phyloP scores from a whole-genome alignment of 495 filamentous ascomycete species.

The Podospora pseudoanserina region DNA sequence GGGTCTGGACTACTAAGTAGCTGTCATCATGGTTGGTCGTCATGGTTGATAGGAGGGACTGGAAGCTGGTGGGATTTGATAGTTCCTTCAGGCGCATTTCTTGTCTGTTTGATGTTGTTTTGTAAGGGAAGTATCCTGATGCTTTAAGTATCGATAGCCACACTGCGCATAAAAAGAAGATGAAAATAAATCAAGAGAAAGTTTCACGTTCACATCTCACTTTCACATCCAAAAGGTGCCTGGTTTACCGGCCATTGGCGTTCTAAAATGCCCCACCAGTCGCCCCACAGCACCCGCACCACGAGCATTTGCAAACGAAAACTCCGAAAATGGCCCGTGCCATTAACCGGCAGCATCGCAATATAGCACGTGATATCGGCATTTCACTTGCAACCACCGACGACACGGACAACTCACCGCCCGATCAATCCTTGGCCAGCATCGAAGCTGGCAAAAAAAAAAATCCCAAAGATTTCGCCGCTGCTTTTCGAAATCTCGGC shows the following conservation, averaged over 20 bases:
- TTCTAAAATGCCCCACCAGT: not conserved
- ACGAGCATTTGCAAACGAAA: not conserved
- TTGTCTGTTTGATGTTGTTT: not conserved
- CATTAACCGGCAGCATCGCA: too few species aligned
- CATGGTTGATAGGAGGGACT: not conserved
- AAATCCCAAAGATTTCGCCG: not conserved
- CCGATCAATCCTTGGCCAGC: not conserved
- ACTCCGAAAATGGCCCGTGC: not conserved
- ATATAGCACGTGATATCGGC: too few species aligned
- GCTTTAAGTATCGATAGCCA: too few species aligned
- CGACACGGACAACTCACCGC: not conserved
- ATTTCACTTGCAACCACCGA: too few species aligned
- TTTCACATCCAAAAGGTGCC: not conserved
- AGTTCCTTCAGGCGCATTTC: not conserved
- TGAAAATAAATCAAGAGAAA: not conserved
- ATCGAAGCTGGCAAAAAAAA: slow-evolving; percentile 1
- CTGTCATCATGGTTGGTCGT: not conserved
- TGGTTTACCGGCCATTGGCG: not conserved
- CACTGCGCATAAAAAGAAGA: not conserved
- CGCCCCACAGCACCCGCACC: not conserved
- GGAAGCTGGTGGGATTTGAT: not conserved
- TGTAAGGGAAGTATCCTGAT: not conserved
- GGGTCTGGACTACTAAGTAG: not conserved
- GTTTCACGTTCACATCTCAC: not conserved
- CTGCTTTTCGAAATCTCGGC: not conserved